phyloP scores from a whole-genome alignment of 257 asterid genomes.

The Solanum sitiens region DNA sequence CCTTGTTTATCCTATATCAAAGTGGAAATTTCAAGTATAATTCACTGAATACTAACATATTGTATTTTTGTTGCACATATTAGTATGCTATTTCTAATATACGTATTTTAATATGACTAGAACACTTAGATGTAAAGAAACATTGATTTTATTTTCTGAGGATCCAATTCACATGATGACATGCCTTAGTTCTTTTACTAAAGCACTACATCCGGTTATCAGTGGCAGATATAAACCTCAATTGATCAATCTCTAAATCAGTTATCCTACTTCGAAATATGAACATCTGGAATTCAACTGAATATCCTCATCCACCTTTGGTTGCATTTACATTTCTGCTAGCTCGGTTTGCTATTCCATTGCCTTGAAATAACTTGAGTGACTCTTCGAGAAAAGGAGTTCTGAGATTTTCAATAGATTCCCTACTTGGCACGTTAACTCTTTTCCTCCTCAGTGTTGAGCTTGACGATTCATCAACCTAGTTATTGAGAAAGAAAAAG shows the following conservation, averaged over 20 bases:
- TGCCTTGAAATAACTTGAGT: conserved; percentile 5
- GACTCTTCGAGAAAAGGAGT: conserved; percentile 12
- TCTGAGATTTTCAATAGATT: conserved; percentile 20
- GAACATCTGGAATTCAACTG: neutral
- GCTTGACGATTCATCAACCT: conserved; percentile 27
- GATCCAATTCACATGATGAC: neutral
- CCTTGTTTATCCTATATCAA: neutral
- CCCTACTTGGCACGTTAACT: conserved; percentile 24
- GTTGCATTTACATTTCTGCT: conserved; percentile 1
- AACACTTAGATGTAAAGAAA: neutral
- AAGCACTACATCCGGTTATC: neutral
- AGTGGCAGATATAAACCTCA: neutral
- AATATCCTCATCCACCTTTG: neutral
- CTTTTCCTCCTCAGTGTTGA: conserved; percentile 16
- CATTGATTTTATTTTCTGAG: neutral
- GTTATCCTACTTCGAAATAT: neutral
- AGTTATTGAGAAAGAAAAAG: neutral
- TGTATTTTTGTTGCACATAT: neutral
- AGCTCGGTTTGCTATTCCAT: conserved; percentile 1
- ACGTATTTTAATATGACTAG: neutral
- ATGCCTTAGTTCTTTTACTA: neutral
- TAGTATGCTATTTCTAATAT: neutral
- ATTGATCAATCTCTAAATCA: neutral
- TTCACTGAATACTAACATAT: neutral
- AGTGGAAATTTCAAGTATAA: neutral